A percentile compares a stretch with the other conserved stretches of the same genome.
Conservation (phyloP, 441 rosid species). For the Syzygium syzygioides region DNA sequence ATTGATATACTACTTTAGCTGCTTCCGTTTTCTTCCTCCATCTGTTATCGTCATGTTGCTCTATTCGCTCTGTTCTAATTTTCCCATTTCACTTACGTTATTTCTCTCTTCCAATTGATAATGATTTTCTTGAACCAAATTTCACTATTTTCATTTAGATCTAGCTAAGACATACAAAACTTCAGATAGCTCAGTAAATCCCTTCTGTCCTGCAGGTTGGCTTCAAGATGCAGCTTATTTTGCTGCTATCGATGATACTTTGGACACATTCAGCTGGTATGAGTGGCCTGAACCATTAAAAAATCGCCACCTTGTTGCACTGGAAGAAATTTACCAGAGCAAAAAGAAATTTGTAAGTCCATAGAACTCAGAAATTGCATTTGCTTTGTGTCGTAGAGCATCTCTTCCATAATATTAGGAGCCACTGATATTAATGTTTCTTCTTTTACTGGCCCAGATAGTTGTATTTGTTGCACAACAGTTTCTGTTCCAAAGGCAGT, state of each 20-base stretch:
- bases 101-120: background rate
- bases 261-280: constrained; percentile 67
- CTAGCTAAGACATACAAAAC: background rate
- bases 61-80: background rate
- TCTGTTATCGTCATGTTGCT: background rate
- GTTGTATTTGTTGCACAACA: constrained; percentile 85
- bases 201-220: constrained; percentile 52
- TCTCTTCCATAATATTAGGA: background rate
- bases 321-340: constrained; percentile 73
- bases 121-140: background rate
- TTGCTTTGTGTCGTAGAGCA: background rate
- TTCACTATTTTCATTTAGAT: background rate
- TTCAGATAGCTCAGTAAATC: background rate
- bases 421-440: constrained; percentile 7
- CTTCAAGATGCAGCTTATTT: constrained; percentile 96
- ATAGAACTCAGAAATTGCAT: constrained; percentile 6
- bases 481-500: constrained; percentile 92
- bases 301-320: constrained; percentile 77
- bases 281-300: constrained; percentile 85
- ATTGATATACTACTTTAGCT: background rate
- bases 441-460: constrained; percentile 46
- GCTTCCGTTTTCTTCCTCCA: background rate
- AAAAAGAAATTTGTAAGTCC: constrained; percentile 76
- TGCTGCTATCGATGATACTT: constrained; percentile 75
- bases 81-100: background rate